Base-by-base conservation (phyloP, 768 basidiomycete genomes). In the Royoungia palumana region DNA sequence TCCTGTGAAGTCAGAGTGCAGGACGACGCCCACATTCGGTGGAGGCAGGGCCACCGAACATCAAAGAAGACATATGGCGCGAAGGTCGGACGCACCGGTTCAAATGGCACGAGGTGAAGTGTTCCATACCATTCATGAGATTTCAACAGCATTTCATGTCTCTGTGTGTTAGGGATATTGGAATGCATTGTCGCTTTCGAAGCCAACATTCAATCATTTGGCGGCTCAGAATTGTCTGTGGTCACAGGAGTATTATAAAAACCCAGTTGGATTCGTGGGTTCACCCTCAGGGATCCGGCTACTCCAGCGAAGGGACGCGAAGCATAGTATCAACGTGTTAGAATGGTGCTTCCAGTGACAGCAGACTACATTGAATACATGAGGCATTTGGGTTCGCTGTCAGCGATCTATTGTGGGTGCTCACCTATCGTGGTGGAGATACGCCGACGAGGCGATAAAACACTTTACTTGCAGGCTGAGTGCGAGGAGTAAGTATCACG, bases 31-130 rank as follows among this genome's bases (percentile, higher is more conserved):
- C 36, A 28, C 21, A 17, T 30, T 36, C 24, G 2, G 13, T 24
- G 8, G 45, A 41, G 12, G 22, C 20, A 35, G n/a, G n/a, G n/a
- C 40, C 51, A 30, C 41, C 17, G 19, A 36, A 17, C 2, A 44
- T 17, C 37, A n/a, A 20, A 32, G 21, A 35, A 19, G 28, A 21
- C 35, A 28, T 24, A 35, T 32, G n/a, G 22, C 11, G 21, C 35
- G 24, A 44, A 7, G 20, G 36, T 24, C 4, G 28, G 44, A 68
- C 65, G 30, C 30, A 68, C 76, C 22, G 84, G 78, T 2, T 87
- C 87, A 63, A 89, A 89, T 0, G 89, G 67, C 30, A 82, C 71
- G 2, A 87, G 0, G 85, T 84, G 61, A 89, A 88, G 62, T 85
- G 75, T 5, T 74, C 74, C 49, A 89, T 80, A 24, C 62, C 63